phyloP scores from a whole-genome alignment of 2,329 filamentous ascomycete species.

The Colletotrichum sp. region DNA sequence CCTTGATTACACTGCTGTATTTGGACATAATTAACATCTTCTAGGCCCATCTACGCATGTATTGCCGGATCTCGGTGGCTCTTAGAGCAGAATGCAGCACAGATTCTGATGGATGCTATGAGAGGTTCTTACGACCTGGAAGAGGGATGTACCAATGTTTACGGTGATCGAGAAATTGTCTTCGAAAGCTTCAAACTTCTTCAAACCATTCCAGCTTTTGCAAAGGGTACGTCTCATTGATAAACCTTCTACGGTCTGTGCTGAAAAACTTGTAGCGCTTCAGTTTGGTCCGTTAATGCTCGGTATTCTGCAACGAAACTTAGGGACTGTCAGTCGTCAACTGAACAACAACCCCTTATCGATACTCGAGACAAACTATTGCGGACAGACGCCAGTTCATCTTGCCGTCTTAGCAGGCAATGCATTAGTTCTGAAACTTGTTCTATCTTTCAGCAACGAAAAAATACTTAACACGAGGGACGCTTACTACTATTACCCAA shows the following conservation, averaged over 20 bases:
- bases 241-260: rapidly evolving
- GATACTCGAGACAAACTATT: neutral
- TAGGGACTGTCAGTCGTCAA: rapidly evolving
- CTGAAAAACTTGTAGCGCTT: neutral
- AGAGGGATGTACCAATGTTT: too few relatives aligned
- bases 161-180: rapidly evolving
- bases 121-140: too few relatives aligned
- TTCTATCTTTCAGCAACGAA: neutral
- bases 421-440: neutral
- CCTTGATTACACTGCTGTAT: too few relatives aligned
- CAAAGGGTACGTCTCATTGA: neutral
- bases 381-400: neutral
- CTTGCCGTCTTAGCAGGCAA: neutral
- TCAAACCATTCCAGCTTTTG: neutral
- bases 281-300: neutral
- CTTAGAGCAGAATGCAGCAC: too few relatives aligned
- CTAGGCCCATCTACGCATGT: too few relatives aligned
- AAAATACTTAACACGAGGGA: neutral
- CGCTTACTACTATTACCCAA: rapidly evolving
- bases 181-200: rapidly evolving
- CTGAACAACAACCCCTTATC: neutral
- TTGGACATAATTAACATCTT: too few relatives aligned
- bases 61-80: too few relatives aligned
- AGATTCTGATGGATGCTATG: too few relatives aligned
- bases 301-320: neutral